Evolutionary conservation across 345 rosid genomes (phyloP).

Genomic region (Heritiera littoralis): DNA sequence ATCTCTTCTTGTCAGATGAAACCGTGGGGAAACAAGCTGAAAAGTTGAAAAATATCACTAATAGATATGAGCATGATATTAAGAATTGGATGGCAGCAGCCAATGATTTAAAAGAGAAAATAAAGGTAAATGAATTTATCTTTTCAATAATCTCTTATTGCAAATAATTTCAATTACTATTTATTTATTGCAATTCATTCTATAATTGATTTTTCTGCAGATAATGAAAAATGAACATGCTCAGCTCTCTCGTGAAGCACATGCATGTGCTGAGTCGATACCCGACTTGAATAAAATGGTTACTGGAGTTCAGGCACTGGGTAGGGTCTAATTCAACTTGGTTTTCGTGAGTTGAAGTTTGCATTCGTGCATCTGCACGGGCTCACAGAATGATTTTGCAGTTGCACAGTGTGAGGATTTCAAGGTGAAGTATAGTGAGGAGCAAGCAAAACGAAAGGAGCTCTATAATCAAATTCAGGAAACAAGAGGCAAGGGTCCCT

Average conservation of each 20-base stretch:
- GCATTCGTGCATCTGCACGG: not conserved
- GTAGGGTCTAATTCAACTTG: constrained; percentile 42
- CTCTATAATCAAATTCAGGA: constrained; percentile 89
- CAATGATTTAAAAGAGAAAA: constrained; percentile 53
- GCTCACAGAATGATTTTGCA: constrained; percentile 40
- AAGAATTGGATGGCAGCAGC: constrained; percentile 56
- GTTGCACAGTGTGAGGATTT: constrained; percentile 93
- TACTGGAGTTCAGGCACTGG: constrained; percentile 80
- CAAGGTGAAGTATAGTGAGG: constrained; percentile 72
- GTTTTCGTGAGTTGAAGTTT: constrained; percentile 16
- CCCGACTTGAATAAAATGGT: constrained; percentile 84
- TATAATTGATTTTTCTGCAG: constrained; percentile 38
- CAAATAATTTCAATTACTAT: constrained; percentile 6
- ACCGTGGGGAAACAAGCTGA: constrained; percentile 70
- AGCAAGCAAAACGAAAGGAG: constrained; percentile 87
- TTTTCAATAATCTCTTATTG: constrained; percentile 13
- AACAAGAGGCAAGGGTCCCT: constrained; percentile 58
- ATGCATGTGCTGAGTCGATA: constrained; percentile 74
- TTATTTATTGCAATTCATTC: not conserved
- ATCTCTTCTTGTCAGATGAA: constrained; percentile 49
- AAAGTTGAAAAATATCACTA: constrained; percentile 52
- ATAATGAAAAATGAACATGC: constrained; percentile 81
- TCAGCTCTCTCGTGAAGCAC: constrained; percentile 77
- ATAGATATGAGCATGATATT: constrained; percentile 59
- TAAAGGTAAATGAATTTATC: constrained; percentile 48